Conservation (phyloP, 257 asterid species). For the Misopates orontium region DNA sequence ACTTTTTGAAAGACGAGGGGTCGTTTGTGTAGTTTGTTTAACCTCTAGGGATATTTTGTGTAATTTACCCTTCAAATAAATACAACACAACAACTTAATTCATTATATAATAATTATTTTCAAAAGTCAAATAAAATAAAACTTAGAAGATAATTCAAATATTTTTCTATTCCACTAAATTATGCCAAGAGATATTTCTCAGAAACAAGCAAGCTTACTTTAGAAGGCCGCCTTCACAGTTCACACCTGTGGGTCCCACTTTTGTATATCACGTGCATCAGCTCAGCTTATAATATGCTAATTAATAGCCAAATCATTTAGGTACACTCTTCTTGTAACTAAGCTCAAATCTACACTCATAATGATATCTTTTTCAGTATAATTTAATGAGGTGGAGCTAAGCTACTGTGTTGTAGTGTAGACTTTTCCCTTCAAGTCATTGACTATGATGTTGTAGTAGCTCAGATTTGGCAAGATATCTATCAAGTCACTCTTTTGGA, state of each 20-base stretch:
- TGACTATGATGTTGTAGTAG: background rate
- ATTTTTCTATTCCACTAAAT: background rate
- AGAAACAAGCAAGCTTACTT: background rate
- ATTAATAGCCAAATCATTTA: no score
- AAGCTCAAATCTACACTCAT: background rate
- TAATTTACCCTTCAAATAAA: no score
- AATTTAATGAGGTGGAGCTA: slow-evolving; percentile 7
- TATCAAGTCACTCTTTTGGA: slow-evolving; percentile 4
- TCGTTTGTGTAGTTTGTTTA: no score
- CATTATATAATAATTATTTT: no score
- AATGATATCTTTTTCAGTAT: background rate
- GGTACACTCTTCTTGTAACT: background rate
- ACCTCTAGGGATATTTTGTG: no score
- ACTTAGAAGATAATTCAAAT: no score
- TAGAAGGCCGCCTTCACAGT: slow-evolving; percentile 41
- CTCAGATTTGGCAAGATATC: slow-evolving; percentile 2
- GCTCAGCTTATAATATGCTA: no score
- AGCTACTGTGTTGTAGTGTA: slow-evolving; percentile 24
- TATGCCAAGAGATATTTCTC: background rate
- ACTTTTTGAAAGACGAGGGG: no score
- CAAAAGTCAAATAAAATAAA: no score
- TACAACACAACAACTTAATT: no score
- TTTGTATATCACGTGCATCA: no score
- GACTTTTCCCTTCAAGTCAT: slow-evolving; percentile 3
- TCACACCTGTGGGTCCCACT: slow-evolving; percentile 28